phyloP scores from a whole-genome alignment of 1,284 basidiomycete species.

The Sphagnurus paluster region DNA sequence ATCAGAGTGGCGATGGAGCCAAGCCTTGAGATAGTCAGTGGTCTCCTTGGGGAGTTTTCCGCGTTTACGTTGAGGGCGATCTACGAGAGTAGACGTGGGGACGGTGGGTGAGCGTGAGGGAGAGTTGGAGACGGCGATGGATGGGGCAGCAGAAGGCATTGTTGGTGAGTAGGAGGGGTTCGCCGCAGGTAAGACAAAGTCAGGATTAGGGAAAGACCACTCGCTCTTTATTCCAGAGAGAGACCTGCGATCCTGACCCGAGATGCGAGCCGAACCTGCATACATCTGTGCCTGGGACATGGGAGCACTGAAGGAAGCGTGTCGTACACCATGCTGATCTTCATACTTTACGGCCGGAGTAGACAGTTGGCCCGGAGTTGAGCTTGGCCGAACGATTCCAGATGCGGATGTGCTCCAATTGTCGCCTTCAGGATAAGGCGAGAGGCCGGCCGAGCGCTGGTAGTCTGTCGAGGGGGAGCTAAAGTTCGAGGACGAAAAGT shows the following conservation, averaged over 20 bases:
- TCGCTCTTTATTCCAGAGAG: conserved; percentile 50
- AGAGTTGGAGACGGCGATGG: conserved; percentile 42
- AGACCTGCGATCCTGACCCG: conserved; percentile 65
- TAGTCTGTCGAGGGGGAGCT: conserved; percentile 44
- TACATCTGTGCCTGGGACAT: conserved; percentile 59
- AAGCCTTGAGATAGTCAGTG: conserved; percentile 87
- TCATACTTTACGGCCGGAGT: conserved; percentile 61
- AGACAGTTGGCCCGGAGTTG: conserved; percentile 56
- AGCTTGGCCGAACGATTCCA: conserved; percentile 53
- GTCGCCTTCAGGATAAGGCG: conserved; percentile 44
- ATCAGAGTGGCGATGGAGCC: conserved; percentile 85
- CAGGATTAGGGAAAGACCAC: conserved; percentile 46
- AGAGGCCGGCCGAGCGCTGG: conserved; percentile 39
- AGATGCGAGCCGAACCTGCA: conserved; percentile 65
- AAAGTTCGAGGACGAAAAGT: conserved; percentile 46
- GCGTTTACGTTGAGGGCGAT: conserved; percentile 74
- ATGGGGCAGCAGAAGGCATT: conserved; percentile 41
- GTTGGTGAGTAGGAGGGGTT: conserved; percentile 40
- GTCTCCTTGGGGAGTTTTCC: conserved; percentile 90
- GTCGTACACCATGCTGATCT: conserved; percentile 52
- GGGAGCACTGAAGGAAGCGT: conserved; percentile 59
- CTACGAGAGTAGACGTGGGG: conserved; percentile 59
- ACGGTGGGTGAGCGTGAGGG: conserved; percentile 52
- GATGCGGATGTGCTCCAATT: conserved; percentile 47
- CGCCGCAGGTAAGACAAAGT: conserved; percentile 41